Evolutionary conservation across 805 yeast genomes (phyloP).

Genomic region (Vanderwaltozyma tropicalis): DNA sequence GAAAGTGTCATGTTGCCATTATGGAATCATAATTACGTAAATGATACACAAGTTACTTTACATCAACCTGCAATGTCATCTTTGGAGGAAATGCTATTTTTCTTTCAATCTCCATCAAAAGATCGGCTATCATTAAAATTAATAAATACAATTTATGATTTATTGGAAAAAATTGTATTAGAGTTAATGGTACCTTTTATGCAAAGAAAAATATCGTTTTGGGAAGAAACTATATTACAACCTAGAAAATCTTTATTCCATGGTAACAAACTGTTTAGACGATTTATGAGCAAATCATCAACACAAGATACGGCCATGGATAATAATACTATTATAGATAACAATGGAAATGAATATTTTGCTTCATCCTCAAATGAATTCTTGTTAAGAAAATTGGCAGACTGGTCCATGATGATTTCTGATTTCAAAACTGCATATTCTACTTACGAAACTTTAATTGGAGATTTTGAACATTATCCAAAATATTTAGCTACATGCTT

Average conservation of each 20-base stretch:
- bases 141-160: slow-evolving; percentile 19
- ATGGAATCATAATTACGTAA: slow-evolving; percentile 12
- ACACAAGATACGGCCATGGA: slow-evolving; percentile 5
- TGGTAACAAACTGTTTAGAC: slow-evolving; percentile 51
- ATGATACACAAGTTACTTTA: slow-evolving; percentile 8
- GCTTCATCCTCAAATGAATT: slow-evolving; percentile 57
- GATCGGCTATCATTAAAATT: slow-evolving; percentile 13
- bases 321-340: slow-evolving; percentile 32
- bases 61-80: slow-evolving; percentile 25
- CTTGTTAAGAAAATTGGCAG: slow-evolving; percentile 72
- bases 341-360: slow-evolving; percentile 46
- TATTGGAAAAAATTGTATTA: slow-evolving; percentile 13
- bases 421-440: slow-evolving; percentile 79
- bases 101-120: slow-evolving; percentile 6
- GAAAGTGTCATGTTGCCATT: slow-evolving; percentile 26
- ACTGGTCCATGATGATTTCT: slow-evolving; percentile 83
- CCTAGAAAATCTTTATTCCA: slow-evolving; percentile 67
- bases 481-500: slow-evolving; percentile 57
- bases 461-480: slow-evolving; percentile 55
- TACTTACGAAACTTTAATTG: slow-evolving; percentile 71
- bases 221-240: slow-evolving; percentile 76
- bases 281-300: slow-evolving; percentile 21
- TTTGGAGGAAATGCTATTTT: slow-evolving; percentile 15
- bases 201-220: slow-evolving; percentile 66
- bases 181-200: slow-evolving; percentile 56